A percentile compares a stretch with the other conserved stretches of the same genome.
phyloP scores from a whole-genome alignment of 2,329 filamentous ascomycete genomes.

The Fusarium sp. region DNA sequence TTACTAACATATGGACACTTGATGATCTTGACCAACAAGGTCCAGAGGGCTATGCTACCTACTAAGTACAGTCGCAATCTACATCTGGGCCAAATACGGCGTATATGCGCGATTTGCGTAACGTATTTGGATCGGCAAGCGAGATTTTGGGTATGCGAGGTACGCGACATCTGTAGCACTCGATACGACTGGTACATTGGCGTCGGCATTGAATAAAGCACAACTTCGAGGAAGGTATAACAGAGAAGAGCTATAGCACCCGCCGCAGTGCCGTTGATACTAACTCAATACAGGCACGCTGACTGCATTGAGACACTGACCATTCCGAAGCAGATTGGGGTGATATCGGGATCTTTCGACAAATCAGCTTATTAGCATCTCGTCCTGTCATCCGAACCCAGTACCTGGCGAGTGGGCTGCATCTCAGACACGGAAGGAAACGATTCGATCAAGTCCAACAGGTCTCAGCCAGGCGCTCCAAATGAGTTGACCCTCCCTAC shows the following conservation, averaged over 20 bases:
- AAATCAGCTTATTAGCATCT: background rate
- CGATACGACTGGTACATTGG: constrained; percentile 4
- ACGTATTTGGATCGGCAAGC: constrained; percentile 23
- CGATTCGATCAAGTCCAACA: constrained; percentile 4
- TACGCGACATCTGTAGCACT: background rate
- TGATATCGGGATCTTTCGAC: background rate
- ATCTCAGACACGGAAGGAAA: constrained; percentile 15
- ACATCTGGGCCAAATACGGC: background rate
- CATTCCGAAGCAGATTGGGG: background rate
- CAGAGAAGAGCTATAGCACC: background rate
- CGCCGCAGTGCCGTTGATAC: background rate
- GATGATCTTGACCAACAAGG: background rate
- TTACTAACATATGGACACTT: background rate
- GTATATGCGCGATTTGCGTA: background rate
- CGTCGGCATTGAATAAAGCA: background rate
- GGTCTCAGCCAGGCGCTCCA: background rate
- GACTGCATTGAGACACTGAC: background rate
- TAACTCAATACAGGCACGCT: background rate
- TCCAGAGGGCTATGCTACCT: background rate
- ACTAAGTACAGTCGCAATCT: background rate
- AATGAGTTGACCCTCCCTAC: constrained; percentile 33
- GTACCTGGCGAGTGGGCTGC: constrained; percentile 12
- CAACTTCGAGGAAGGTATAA: background rate
- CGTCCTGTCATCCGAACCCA: constrained; percentile 2
- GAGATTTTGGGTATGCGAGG: constrained; percentile 22